Percentiles rank a stretch among this genome's conserved stretches.
Conservation (phyloP, 108 stramenopile species). For the Craspedostauros australis region DNA sequence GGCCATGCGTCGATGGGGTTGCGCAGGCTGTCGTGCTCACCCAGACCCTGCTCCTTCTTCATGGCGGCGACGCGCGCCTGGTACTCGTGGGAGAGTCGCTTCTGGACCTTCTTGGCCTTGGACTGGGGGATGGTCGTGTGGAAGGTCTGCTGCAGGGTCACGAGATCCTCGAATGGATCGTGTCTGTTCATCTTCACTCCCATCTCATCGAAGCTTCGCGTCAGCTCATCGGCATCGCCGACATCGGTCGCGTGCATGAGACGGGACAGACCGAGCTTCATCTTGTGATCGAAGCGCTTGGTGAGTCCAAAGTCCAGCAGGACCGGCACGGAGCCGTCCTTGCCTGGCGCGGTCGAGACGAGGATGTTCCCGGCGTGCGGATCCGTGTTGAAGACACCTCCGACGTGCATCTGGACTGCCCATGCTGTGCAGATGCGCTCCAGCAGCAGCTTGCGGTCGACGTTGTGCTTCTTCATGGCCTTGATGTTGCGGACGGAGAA, state of each 20-base stretch:
- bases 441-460: conserved; percentile 36
- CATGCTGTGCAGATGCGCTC: conserved; percentile 48
- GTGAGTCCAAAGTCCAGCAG: conserved; percentile 54
- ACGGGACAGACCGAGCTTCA: conserved; percentile 18
- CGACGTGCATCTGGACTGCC: conserved; percentile 56
- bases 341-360: conserved; percentile 17
- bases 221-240: conserved; percentile 14
- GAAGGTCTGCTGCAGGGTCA: conserved; percentile 18
- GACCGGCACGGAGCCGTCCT: conserved; percentile 21
- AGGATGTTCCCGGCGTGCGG: conserved; percentile 68
- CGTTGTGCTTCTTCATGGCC: conserved; percentile 17
- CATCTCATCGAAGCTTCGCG: conserved; percentile 26
- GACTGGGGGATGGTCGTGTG: conserved; percentile 3
- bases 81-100: conserved; percentile 1
- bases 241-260: conserved; percentile 18
- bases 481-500: conserved; percentile 26
- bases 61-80: conserved; percentile 1
- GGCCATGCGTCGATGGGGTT: conserved; percentile 27
- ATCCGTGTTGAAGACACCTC: conserved; percentile 68
- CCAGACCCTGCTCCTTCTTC: neutral
- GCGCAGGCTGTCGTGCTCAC: conserved; percentile 5
- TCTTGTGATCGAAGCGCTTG: conserved; percentile 16
- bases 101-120: neutral
- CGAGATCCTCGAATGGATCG: conserved; percentile 21
- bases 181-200: conserved; percentile 20